Conservation (phyloP, 495 filamentous ascomycete genomes). For the Aspergillus saccharolyticus region DNA sequence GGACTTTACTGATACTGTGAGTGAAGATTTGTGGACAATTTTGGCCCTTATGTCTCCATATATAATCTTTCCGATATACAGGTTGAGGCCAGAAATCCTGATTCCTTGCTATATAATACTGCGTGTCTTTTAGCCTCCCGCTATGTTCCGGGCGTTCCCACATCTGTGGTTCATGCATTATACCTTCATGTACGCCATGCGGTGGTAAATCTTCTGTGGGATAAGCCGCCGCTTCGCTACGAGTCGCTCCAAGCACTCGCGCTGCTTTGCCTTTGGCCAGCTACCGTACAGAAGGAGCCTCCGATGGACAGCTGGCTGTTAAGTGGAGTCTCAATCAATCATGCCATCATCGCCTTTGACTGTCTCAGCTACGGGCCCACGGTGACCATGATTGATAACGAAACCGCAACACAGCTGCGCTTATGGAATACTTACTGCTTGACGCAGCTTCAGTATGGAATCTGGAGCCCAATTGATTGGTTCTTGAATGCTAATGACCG, state of each 20-base stretch:
- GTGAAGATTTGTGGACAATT: conserved; percentile 35
- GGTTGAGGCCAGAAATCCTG: conserved; percentile 22
- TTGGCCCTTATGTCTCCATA: conserved; percentile 34
- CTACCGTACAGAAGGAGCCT: conserved; percentile 31
- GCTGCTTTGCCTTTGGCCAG: conserved; percentile 35
- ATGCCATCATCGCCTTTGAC: conserved; percentile 32
- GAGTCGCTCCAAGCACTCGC: conserved; percentile 36
- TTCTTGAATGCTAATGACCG: conserved; percentile 3
- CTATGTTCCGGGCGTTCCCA: conserved; percentile 33
- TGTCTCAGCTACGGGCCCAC: conserved; percentile 25
- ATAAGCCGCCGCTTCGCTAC: conserved; percentile 28
- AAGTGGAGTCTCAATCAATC: conserved; percentile 40
- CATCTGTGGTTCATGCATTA: conserved; percentile 28
- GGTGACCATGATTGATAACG: conserved; percentile 26
- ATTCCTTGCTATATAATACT: conserved; percentile 37
- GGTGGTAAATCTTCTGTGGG: conserved; percentile 32
- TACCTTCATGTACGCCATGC: conserved; percentile 35
- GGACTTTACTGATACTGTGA: conserved; percentile 8
- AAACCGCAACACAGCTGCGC: conserved; percentile 32
- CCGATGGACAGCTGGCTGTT: conserved; percentile 41
- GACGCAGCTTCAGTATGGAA: conserved; percentile 36
- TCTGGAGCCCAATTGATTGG: not conserved
- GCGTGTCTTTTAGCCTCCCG: conserved; percentile 38
- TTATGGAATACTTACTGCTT: conserved; percentile 39
- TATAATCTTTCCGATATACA: conserved; percentile 25